Evolutionary conservation across 108 stramenopile species (phyloP), one percentile per base, ranked within the genome.

Genomic region (Skeletonema grethae): DNA sequence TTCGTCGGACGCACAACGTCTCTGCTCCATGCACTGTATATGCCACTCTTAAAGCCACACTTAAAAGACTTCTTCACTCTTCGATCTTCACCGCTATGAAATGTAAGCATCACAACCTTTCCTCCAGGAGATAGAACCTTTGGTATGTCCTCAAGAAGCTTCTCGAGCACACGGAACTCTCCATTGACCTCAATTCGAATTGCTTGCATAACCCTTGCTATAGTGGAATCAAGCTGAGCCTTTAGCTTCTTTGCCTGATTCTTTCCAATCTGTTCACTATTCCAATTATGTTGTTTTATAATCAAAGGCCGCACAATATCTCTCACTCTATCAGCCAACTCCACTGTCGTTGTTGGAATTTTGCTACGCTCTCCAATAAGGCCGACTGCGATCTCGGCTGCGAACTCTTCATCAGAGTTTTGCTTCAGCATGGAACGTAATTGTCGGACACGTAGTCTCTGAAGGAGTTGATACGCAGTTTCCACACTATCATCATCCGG

Each of bases 131-230:
- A 24, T 8, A 85, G 22, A 12, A 65, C 16, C 16, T 16, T 24
- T 43, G 81, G 77, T 5, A 73, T 15, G 15, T 20, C 9, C 0
- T 22, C 59, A 25, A 85, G 57, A 11, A 72, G 55, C 10, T 15
- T n/a, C 6, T 81, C 79, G 7, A 85, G 57, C 11, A 38, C 29
- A 16, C 7, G 43, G 29, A 83, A 55, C 35, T 85, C 85, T 43
- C 73, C 75, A 39, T 85, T 85, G 9, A 85, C 73, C 7, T 45
- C 77, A 25, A 85, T 80, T 22, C 84, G 73, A 7, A 85, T 63
- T 13, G 82, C 84, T 39, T 85, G 84, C 73, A 83, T 77, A 18
- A 63, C 69, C 0, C 81, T 35, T 16, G 67, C 67, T 9, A 65
- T 24, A 0, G 67, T 68, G 24, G 55, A 60, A 67, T 56, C 67